phyloP scores from a whole-genome alignment of 805 yeast genomes.

The Maudiozyma barnettii region DNA sequence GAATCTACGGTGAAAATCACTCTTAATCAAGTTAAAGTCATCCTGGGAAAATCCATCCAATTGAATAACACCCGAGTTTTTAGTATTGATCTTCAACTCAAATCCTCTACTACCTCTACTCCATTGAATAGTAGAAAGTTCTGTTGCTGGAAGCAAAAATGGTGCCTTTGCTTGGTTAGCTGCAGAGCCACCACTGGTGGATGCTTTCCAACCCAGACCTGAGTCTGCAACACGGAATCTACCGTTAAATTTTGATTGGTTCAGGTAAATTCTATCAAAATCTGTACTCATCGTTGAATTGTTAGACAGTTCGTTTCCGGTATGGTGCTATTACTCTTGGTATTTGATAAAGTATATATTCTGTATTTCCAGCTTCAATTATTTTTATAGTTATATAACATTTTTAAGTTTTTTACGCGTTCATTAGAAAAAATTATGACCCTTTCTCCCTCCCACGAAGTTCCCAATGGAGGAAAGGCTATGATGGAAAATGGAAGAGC shows the following conservation, averaged over 20 bases:
- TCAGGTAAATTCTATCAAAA: slow-evolving; percentile 82
- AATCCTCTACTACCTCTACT: slow-evolving; percentile 88
- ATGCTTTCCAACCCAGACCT: slow-evolving; percentile 95
- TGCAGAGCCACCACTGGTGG: slow-evolving; percentile 34
- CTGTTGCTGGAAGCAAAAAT: slow-evolving; percentile 81
- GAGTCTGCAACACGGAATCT: slow-evolving; percentile 90
- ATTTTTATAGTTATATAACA: too few relatives aligned
- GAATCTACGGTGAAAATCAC: slow-evolving; percentile 72
- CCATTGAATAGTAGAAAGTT: slow-evolving; percentile 76
- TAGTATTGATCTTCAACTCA: slow-evolving; percentile 82
- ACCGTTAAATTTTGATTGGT: slow-evolving; percentile 76
- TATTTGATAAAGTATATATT: too few relatives aligned
- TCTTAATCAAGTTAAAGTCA: slow-evolving; percentile 72
- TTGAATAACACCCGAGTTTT: slow-evolving; percentile 73
- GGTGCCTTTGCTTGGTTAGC: slow-evolving; percentile 51
- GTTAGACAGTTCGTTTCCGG: background rate
- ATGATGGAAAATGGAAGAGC: too few relatives aligned
- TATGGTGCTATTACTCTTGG: background rate
- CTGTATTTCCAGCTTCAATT: too few relatives aligned
- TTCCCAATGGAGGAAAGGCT: too few relatives aligned
- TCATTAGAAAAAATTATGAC: too few relatives aligned
- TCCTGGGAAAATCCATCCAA: slow-evolving; percentile 88
- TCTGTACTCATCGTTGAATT: slow-evolving; percentile 40
- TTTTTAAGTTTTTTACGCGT: too few relatives aligned
- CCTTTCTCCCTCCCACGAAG: too few relatives aligned